Evolutionary conservation across 768 basidiomycete genomes (phyloP).

Genomic region (Lanmaoa pseudosensibilis): DNA sequence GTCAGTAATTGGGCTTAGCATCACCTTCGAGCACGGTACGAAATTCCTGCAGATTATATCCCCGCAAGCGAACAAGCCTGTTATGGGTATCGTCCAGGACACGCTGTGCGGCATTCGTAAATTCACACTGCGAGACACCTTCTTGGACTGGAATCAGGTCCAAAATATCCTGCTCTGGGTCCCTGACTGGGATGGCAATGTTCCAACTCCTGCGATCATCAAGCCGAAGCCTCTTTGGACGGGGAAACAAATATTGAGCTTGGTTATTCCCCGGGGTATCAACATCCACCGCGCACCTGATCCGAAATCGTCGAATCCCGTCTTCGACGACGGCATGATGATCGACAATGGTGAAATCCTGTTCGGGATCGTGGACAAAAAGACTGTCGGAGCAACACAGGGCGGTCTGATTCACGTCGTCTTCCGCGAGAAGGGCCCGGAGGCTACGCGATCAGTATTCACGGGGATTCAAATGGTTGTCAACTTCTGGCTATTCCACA

Average conservation of each 20-base stretch:
- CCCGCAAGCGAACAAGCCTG: slow-evolving; percentile 98
- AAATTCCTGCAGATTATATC: slow-evolving; percentile 78
- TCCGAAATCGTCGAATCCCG: slow-evolving; percentile 74
- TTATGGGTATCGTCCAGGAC: slow-evolving; percentile 99
- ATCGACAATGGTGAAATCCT: slow-evolving; percentile 97
- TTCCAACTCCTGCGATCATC: slow-evolving; percentile 91
- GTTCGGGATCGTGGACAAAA: slow-evolving; percentile 95
- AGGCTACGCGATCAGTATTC: slow-evolving; percentile 86
- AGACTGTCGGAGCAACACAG: slow-evolving; percentile 95
- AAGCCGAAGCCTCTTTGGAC: slow-evolving; percentile 98
- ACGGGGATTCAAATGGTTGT: slow-evolving; percentile 93
- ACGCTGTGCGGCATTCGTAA: slow-evolving; percentile 97
- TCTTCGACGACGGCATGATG: slow-evolving; percentile 91
- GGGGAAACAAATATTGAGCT: slow-evolving; percentile 92
- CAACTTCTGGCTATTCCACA: slow-evolving; percentile 99
- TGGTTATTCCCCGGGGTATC: slow-evolving; percentile 93
- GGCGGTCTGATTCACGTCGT: slow-evolving; percentile 96
- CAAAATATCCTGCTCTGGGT: slow-evolving; percentile 99
- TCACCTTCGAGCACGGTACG: neutral
- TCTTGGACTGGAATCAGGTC: slow-evolving; percentile 93
- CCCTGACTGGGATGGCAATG: slow-evolving; percentile 92
- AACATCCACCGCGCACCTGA: slow-evolving; percentile 85
- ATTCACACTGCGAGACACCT: slow-evolving; percentile 92
- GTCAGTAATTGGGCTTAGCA: slow-evolving; percentile 39
- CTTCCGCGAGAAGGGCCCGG: slow-evolving; percentile 96